Percentiles rank a stretch among this genome's conserved stretches.
Conservation (phyloP, 2,329 filamentous ascomycete genomes). For the Nothophaeocryptopus gaeumannii region DNA sequence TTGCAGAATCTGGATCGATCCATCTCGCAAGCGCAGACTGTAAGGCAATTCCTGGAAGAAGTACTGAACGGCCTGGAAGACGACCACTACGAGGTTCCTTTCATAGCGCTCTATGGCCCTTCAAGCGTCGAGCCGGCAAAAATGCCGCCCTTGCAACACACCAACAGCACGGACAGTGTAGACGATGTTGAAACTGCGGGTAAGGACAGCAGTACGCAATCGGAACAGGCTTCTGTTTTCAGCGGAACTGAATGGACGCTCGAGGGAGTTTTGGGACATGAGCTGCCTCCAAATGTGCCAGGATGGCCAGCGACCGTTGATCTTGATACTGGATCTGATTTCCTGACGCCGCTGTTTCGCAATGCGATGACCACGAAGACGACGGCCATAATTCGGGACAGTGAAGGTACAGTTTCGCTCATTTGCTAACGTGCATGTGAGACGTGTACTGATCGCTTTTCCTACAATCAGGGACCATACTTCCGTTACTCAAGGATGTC, state of each 20-base stretch:
- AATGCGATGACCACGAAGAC: slow-evolving; percentile 8
- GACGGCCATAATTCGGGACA: no score
- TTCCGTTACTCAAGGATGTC: neutral
- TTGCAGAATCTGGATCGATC: slow-evolving; percentile 12
- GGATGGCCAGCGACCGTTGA: slow-evolving; percentile 6
- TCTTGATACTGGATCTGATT: slow-evolving; percentile 1
- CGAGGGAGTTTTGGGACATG: slow-evolving; percentile 5
- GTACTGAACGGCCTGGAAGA: slow-evolving; percentile 7
- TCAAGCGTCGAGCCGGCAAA: neutral
- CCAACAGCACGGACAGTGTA: neutral
- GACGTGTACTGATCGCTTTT: no score
- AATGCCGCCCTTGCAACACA: neutral
- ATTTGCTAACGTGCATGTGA: no score
- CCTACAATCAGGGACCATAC: no score
- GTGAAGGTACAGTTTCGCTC: no score
- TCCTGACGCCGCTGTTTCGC: slow-evolving; percentile 16
- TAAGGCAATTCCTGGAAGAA: slow-evolving; percentile 8
- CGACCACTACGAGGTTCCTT: slow-evolving; percentile 18
- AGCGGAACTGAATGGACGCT: slow-evolving; percentile 7
- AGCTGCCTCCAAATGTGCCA: neutral
- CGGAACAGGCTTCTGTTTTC: slow-evolving; percentile 2
- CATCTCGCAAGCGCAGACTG: neutral
- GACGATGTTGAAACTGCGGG: neutral
- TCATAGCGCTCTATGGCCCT: slow-evolving; percentile 13
- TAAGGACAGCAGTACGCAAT: neutral